Evolutionary conservation across 208 protist species (phyloP).

Genomic region (Angomonas ambiguus): DNA sequence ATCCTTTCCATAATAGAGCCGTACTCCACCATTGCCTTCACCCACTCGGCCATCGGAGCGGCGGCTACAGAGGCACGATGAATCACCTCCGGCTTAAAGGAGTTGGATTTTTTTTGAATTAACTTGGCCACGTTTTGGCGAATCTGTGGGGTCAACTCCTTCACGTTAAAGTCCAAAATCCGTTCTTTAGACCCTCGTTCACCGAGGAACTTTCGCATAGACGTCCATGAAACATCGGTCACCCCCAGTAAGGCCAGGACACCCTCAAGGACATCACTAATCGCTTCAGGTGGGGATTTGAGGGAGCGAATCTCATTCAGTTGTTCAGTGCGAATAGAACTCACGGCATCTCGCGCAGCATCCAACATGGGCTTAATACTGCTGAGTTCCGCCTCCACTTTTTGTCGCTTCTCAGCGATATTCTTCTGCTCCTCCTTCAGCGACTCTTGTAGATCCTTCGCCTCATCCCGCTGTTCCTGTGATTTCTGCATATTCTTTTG

Average conservation of each 20-base stretch:
- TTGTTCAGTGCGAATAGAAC: slow-evolving; percentile 88
- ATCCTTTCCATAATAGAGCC: slow-evolving; percentile 92
- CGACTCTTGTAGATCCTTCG: slow-evolving; percentile 76
- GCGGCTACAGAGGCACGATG: slow-evolving; percentile 90
- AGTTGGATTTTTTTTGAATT: slow-evolving; percentile 75
- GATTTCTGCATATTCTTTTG: slow-evolving; percentile 93
- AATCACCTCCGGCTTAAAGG: slow-evolving; percentile 93
- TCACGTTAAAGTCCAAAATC: slow-evolving; percentile 96
- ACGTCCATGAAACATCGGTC: slow-evolving; percentile 94
- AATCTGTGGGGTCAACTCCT: slow-evolving; percentile 80
- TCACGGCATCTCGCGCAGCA: slow-evolving; percentile 92
- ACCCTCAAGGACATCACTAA: slow-evolving; percentile 95
- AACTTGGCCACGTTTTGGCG: slow-evolving; percentile 85
- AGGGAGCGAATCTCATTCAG: slow-evolving; percentile 96
- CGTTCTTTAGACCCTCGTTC: slow-evolving; percentile 90
- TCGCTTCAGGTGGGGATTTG: slow-evolving; percentile 90
- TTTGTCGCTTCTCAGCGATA: slow-evolving; percentile 66
- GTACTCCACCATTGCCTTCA: slow-evolving; percentile 95
- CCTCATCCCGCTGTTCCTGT: slow-evolving; percentile 88
- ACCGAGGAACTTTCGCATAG: slow-evolving; percentile 95
- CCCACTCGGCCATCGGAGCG: slow-evolving; percentile 96
- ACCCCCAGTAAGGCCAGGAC: slow-evolving; percentile 95
- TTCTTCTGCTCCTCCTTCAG: slow-evolving; percentile 90
- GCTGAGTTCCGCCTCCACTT: slow-evolving; percentile 91
- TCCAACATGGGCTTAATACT: slow-evolving; percentile 94